Evolutionary conservation across 1,284 basidiomycete species (phyloP).

Genomic region (Trametes polyzona): DNA sequence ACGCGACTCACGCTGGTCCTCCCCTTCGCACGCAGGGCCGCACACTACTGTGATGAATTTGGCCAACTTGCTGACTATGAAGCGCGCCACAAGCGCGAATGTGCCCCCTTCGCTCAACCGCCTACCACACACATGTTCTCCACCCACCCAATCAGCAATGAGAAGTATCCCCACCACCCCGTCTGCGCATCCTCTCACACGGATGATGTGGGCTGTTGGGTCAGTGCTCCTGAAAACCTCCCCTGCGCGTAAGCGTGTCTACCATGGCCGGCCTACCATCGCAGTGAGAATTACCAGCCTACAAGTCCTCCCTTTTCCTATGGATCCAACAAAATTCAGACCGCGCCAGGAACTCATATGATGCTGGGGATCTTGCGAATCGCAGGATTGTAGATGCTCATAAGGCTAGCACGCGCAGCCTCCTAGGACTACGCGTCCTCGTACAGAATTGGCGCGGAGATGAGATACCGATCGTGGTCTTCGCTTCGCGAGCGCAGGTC

Average conservation of each 20-base stretch:
- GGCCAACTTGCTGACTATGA: slow-evolving; percentile 21
- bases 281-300: too few relatives aligned
- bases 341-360: slow-evolving; percentile 2
- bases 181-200: slow-evolving; percentile 16
- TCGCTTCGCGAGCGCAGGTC: slow-evolving; percentile 13
- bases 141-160: background rate
- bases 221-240: slow-evolving; percentile 6
- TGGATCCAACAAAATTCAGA: background rate
- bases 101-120: slow-evolving; percentile 14
- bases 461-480: slow-evolving; percentile 7
- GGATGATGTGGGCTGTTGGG: slow-evolving; percentile 18
- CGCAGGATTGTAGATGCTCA: slow-evolving; percentile 6
- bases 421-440: slow-evolving; percentile 12
- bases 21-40: too few relatives aligned
- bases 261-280: too few relatives aligned
- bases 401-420: slow-evolving; percentile 10
- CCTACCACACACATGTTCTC: slow-evolving; percentile 14
- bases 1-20: too few relatives aligned
- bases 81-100: slow-evolving; percentile 19
- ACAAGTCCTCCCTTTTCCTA: background rate
- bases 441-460: slow-evolving; percentile 22
- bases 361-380: background rate
- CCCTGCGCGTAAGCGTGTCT: slow-evolving; percentile 21
- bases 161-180: slow-evolving; percentile 10
- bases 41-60: slow-evolving; percentile 14